Percentiles rank a stretch among this genome's conserved stretches.
Evolutionary conservation across 805 yeast genomes (phyloP).

Genomic region (Maudiozyma serrabonitensis): DNA sequence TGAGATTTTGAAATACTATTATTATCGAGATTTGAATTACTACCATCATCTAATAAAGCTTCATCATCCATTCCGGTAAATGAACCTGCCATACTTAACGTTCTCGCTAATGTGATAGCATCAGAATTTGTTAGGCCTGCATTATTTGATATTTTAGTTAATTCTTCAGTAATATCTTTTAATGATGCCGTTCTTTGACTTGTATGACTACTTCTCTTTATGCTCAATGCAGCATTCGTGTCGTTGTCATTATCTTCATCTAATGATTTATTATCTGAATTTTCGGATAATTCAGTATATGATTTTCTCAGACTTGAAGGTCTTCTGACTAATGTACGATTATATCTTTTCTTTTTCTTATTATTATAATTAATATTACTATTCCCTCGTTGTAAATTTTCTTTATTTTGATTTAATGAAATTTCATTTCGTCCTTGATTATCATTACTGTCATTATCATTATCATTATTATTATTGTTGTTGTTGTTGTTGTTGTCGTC

Average conservation of each 20-base stretch:
- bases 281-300: slow-evolving; percentile 24
- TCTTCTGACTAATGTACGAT: slow-evolving; percentile 24
- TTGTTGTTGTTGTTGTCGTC: background rate
- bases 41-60: slow-evolving; percentile 3
- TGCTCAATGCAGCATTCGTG: too few species aligned
- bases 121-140: slow-evolving; percentile 75
- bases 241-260: slow-evolving; percentile 3
- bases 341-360: background rate
- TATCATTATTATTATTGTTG: slow-evolving; percentile 1
- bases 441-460: slow-evolving; percentile 1
- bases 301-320: slow-evolving; percentile 28
- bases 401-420: background rate
- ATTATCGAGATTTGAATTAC: background rate
- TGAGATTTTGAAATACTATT: background rate
- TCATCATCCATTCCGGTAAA: slow-evolving; percentile 28
- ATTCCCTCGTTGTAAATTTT: background rate
- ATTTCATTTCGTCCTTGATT: background rate
- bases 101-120: slow-evolving; percentile 74
- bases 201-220: slow-evolving; percentile 6
- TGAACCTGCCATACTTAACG: slow-evolving; percentile 60
- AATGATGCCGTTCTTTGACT: slow-evolving; percentile 40
- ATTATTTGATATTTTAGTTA: slow-evolving; percentile 60
- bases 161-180: slow-evolving; percentile 62
- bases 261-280: slow-evolving; percentile 26
- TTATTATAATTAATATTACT: background rate